Conservation (phyloP, 495 filamentous ascomycete species). For the Penicillium cataractarum region DNA sequence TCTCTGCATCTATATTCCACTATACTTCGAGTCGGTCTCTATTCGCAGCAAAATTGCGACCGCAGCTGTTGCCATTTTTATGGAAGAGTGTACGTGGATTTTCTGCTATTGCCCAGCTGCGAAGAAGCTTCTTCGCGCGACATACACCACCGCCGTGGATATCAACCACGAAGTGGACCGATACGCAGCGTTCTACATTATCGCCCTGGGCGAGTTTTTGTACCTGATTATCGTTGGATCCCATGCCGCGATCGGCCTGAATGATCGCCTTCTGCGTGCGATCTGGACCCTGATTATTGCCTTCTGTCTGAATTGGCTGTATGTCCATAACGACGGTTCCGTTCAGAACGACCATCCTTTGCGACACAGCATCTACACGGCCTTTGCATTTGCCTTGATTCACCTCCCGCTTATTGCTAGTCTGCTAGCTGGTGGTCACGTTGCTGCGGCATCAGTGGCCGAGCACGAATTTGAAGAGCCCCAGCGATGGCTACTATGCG, state of each 20-base stretch:
- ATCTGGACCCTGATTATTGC: slow-evolving; percentile 50
- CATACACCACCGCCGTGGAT: slow-evolving; percentile 46
- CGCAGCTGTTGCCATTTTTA: slow-evolving; percentile 39
- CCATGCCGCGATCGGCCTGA: slow-evolving; percentile 43
- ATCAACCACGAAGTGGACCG: slow-evolving; percentile 52
- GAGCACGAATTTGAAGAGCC: slow-evolving; percentile 30
- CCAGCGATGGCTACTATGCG: slow-evolving; percentile 44
- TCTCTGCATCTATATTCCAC: slow-evolving; percentile 43
- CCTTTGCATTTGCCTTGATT: slow-evolving; percentile 40
- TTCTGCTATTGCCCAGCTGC: slow-evolving; percentile 39
- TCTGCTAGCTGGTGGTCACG: slow-evolving; percentile 45
- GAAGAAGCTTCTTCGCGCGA: slow-evolving; percentile 38
- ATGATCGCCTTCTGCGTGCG: slow-evolving; percentile 37
- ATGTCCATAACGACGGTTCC: slow-evolving; percentile 43
- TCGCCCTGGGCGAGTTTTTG: slow-evolving; percentile 52
- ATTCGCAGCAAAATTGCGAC: slow-evolving; percentile 43
- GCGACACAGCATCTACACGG: slow-evolving; percentile 35
- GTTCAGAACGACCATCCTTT: slow-evolving; percentile 38
- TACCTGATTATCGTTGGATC: slow-evolving; percentile 47
- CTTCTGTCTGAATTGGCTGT: slow-evolving; percentile 51
- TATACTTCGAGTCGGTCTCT: slow-evolving; percentile 41
- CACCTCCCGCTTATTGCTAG: slow-evolving; percentile 45
- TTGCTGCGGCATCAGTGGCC: slow-evolving; percentile 33
- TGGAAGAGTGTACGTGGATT: slow-evolving; percentile 37
- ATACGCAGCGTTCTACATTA: slow-evolving; percentile 53